Base-by-base conservation (phyloP, 768 basidiomycete genomes). In the Mycena galericulata region DNA sequence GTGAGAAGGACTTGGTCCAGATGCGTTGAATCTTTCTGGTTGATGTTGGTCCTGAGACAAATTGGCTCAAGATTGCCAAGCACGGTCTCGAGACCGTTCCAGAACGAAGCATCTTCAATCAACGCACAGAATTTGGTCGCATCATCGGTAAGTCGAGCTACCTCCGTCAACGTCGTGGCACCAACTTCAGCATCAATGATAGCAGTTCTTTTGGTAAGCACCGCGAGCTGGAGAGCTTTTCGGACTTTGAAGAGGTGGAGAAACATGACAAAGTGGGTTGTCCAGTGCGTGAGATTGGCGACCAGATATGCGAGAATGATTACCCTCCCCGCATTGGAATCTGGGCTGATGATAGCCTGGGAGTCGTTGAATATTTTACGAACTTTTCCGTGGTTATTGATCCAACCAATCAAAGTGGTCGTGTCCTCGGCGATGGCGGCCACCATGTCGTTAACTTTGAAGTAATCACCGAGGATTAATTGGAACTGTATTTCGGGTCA, bases 1-100 rank as follows among this genome's bases (percentile, higher is more conserved):
- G 75, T 68, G 50, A 78, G 71, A 0, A 78, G 61, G 27, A 75
- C 76, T 53, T 79, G 74, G 58, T 79, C 75, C 6, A 73, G 71
- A 18, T 64, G 75, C 50, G 75, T 70, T 0, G 65, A 47, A 45
- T 67, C 69, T 17, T n/a, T n/a, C n/a, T n/a, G n/a, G n/a, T n/a
- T n/a, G n/a, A n/a, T n/a, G n/a, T n/a, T n/a, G n/a, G n/a, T 57
- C 34, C 56, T 68, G 66, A 53, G 36, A 53, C 69, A 70, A 26
- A 70, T 66, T 14, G 58, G 65, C 43, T 70, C 68, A 5, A 70
- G n/a, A 47, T 70, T 65, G 1, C 43, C 64, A 34, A 70, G 22
- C 2, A 66, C 58, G 17, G 15, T 24, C 32, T 70, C 47, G 17
- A 70, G 64, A 1, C 34, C 38, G n/a, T 15, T 50, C 68, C 63